Conservation (phyloP, 1,139 yeast genomes). For the Sugiyamaella xylanicola region DNA sequence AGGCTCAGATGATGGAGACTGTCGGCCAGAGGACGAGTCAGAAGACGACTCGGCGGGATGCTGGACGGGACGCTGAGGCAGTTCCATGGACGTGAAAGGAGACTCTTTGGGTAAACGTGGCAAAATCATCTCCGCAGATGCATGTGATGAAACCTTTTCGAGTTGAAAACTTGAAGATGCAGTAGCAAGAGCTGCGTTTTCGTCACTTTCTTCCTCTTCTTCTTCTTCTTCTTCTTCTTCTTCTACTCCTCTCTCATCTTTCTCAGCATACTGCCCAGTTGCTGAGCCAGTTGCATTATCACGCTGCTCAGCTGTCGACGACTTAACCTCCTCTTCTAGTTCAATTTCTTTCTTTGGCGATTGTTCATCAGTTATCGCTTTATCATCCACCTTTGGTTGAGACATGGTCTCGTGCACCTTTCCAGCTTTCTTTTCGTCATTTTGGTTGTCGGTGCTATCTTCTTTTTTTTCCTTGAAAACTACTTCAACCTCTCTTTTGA, state of each 20-base stretch:
- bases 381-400: no score
- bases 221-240: no score
- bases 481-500: background rate
- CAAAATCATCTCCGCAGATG: slow-evolving; percentile 29
- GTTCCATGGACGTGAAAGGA: slow-evolving; percentile 21
- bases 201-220: slow-evolving; percentile 3
- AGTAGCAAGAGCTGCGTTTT: slow-evolving; percentile 4
- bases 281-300: no score
- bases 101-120: slow-evolving; percentile 33
- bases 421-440: slow-evolving; percentile 5
- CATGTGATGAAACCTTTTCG: slow-evolving; percentile 4
- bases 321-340: no score
- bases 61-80: slow-evolving; percentile 1
- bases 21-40: background rate
- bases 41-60: background rate
- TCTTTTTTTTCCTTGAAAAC: background rate
- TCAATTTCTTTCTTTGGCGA: no score
- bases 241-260: no score
- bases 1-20: background rate
- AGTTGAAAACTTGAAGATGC: slow-evolving; percentile 7
- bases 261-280: no score
- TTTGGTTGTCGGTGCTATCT: no score
- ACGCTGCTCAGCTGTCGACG: no score
- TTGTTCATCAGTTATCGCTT: no score
- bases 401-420: no score